phyloP scores from a whole-genome alignment of 768 basidiomycete species.

The Candolleomyces eurysporus region DNA sequence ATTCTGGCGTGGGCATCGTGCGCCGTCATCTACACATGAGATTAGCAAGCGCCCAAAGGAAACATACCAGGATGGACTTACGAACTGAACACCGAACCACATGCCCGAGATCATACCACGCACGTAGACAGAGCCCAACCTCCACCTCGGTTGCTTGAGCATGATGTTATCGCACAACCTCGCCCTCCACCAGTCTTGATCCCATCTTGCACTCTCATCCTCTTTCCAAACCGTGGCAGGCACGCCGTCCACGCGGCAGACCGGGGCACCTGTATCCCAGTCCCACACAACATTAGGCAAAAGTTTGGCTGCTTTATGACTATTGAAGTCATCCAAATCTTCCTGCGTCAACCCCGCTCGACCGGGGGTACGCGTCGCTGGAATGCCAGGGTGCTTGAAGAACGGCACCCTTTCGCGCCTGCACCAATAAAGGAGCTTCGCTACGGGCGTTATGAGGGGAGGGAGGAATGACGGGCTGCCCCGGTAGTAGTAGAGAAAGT shows the following conservation, averaged over 20 bases:
- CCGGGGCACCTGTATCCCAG: slow-evolving; percentile 11
- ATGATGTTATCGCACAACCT: slow-evolving; percentile 41
- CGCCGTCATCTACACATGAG: not conserved
- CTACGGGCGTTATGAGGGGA: slow-evolving; percentile 55
- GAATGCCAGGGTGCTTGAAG: slow-evolving; percentile 40
- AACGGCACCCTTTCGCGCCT: slow-evolving; percentile 46
- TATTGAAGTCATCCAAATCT: slow-evolving; percentile 60
- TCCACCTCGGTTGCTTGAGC: slow-evolving; percentile 20
- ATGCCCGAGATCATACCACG: slow-evolving; percentile 53
- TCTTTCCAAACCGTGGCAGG: slow-evolving; percentile 6
- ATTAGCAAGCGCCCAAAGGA: not conserved
- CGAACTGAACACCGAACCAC: slow-evolving; percentile 64
- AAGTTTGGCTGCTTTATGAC: slow-evolving; percentile 12
- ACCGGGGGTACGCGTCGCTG: slow-evolving; percentile 22
- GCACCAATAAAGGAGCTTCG: slow-evolving; percentile 62
- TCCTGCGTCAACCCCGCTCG: slow-evolving; percentile 45
- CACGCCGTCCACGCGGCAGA: slow-evolving; percentile 14
- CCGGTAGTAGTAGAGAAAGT: slow-evolving; percentile 34
- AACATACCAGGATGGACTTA: slow-evolving; percentile 30
- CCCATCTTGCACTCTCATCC: slow-evolving; percentile 45
- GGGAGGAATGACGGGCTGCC: slow-evolving; percentile 5
- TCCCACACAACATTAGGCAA: slow-evolving; percentile 14
- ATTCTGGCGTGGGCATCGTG: slow-evolving; percentile 1
- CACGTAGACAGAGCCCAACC: slow-evolving; percentile 38
- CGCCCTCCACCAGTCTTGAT: slow-evolving; percentile 57